Evolutionary conservation across 495 filamentous ascomycete species (phyloP), one percentile per base, ranked within the genome.

Genomic region (Lentithecium fluviatile): DNA sequence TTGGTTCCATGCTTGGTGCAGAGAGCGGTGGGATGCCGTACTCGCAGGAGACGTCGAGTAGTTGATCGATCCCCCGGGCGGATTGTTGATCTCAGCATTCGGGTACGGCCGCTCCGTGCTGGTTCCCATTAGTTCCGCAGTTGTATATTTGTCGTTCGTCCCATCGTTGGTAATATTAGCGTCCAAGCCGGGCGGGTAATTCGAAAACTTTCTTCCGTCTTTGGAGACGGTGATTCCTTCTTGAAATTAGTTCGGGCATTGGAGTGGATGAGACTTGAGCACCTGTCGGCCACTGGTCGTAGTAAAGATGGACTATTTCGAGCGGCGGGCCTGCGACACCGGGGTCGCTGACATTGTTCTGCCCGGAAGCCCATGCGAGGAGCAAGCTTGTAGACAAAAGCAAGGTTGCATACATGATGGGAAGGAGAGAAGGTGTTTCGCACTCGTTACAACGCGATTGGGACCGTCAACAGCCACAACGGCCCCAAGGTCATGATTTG

Each of bases 51-150:
- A 69, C 4, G 73, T 77, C 47, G 71, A 75, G 60, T 75, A 76
- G 58, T 80, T 79, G 59, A 80, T 78, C 0, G 72, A 69, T 8
- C 75, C 75, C 1, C 74, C 76, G 7, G 75, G 75, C 12, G 76
- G 78, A 20, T 53, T 67, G 48, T 79, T 80, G 58, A 75, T 74
- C 47, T 71, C 71, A 6, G 61, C 56, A 40, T 45, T 72, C 15
- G 76, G 78, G 58, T 75, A 80, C 1, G 77, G 67, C 10, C 52
- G 59, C 61, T 79, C 78, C 12, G 69, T 73, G 29, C 53, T 71
- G 43, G 75, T 69, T 13, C 62, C 66, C 4, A 65, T 71, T 19
- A 79, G 67, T 63, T 80, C 78, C 13, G 72, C 77, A n/a, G 78
- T 74, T n/a, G 71, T 75, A 47, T 75, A 78, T 36, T 69, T 69